These are phyloP conservation scores for Talaromyces marneffei DNA, from an alignment of 2,329 filamentous ascomycete species.

Conservation along the genomic window DNA sequence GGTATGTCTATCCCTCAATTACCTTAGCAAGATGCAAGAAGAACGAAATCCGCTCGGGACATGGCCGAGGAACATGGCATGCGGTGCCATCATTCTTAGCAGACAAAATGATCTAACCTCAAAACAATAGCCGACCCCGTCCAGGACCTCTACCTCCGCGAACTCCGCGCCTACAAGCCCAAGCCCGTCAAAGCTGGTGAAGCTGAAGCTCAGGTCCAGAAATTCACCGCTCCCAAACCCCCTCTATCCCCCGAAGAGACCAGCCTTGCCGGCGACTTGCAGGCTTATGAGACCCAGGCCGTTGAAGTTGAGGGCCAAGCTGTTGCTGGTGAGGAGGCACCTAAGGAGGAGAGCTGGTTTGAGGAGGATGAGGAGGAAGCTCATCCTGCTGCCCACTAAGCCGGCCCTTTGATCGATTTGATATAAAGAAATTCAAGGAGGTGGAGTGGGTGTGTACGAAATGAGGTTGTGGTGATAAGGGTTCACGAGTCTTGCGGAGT, in stretches of 20 bases:
- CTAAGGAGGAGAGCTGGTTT: conserved; percentile 69
- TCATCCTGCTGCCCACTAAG: conserved; percentile 38
- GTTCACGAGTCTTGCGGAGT: background rate
- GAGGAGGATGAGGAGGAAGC: conserved; percentile 62
- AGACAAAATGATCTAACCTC: background rate
- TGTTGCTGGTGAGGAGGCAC: conserved; percentile 54
- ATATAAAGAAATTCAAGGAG: background rate
- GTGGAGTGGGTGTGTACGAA: background rate
- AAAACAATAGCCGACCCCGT: conserved; percentile 75
- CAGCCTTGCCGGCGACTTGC: conserved; percentile 83
- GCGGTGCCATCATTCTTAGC: background rate
- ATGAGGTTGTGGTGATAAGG: background rate
- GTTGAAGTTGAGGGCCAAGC: conserved; percentile 92
- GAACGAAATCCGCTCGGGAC: no score
- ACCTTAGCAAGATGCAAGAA: background rate
- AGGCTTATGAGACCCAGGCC: conserved; percentile 88
- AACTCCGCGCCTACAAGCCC: conserved; percentile 93
- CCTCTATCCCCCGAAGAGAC: conserved; percentile 88
- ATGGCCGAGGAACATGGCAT: background rate
- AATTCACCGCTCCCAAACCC: conserved; percentile 72
- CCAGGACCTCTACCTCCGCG: conserved; percentile 94
- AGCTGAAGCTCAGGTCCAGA: conserved; percentile 83
- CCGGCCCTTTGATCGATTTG: background rate
- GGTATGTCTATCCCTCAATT: conserved; percentile 44
- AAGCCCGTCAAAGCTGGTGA: conserved; percentile 77